A percentile compares a stretch with the other conserved stretches of the same genome.
Evolutionary conservation across 2,329 filamentous ascomycete species (phyloP).

Genomic region (Fusarium euwallaceae): DNA sequence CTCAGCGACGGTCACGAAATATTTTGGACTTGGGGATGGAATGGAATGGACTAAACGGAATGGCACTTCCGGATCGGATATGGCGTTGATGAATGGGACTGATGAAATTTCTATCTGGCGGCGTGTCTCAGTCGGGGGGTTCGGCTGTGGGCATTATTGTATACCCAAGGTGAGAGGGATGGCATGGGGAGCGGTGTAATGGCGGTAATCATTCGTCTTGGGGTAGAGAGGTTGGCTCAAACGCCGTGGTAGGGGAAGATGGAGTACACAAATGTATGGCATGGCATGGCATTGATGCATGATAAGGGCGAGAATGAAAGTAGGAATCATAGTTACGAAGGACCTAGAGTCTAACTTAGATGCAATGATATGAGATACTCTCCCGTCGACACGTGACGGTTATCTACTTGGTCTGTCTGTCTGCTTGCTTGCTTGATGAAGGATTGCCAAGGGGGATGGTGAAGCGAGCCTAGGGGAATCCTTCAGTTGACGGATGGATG

Average conservation of each 20-base stretch:
- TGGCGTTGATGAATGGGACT: constrained; percentile 40
- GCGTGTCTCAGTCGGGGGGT: constrained; percentile 16
- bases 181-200: constrained; percentile 28
- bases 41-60: background rate
- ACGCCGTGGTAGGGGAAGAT: constrained; percentile 1
- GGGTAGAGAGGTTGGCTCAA: constrained; percentile 27
- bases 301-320: constrained; percentile 42
- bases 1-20: constrained; percentile 28
- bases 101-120: constrained; percentile 16
- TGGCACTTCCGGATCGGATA: constrained; percentile 32
- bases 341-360: constrained; percentile 15
- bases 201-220: constrained; percentile 18
- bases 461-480: background rate
- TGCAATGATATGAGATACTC: background rate
- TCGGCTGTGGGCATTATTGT: constrained; percentile 28
- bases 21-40: constrained; percentile 19
- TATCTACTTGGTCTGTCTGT: background rate
- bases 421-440: background rate
- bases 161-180: constrained; percentile 34
- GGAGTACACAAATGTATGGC: background rate
- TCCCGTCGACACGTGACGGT: background rate
- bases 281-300: constrained; percentile 7
- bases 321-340: constrained; percentile 9
- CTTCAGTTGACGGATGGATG: background rate
- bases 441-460: background rate